Percentiles rank a stretch among this genome's conserved stretches.
Conservation (phyloP, 345 rosid species). For the Acer campestre region DNA sequence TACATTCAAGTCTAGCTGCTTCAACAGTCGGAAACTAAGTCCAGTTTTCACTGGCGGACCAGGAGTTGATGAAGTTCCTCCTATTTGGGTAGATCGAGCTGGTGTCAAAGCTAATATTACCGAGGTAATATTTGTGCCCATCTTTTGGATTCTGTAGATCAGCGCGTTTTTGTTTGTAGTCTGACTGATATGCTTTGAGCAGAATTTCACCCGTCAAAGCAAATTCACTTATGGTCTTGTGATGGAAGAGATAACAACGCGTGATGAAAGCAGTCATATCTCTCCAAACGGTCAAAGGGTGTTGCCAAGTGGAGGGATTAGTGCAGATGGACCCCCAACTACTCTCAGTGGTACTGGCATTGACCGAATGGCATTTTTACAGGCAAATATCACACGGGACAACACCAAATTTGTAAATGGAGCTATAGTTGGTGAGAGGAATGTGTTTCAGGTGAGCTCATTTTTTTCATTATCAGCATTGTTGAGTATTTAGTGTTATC, state of each 20-base stretch:
- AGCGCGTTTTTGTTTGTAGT: conserved; percentile 15
- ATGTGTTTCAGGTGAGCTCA: conserved; percentile 88
- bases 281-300: conserved; percentile 88
- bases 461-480: conserved; percentile 5
- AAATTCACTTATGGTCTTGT: conserved; percentile 97
- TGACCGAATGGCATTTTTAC: conserved; percentile 87
- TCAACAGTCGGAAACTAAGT: conserved; percentile 94
- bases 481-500: neutral
- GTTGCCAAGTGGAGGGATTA: conserved; percentile 95
- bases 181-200: conserved; percentile 23
- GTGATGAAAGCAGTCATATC: conserved; percentile 95
- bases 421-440: conserved; percentile 93
- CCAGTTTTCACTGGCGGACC: conserved; percentile 99
- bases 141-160: neutral
- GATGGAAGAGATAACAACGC: conserved; percentile 97
- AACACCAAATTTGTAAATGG: conserved; percentile 93
- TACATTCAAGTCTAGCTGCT: conserved; percentile 85
- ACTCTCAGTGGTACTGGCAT: conserved; percentile 98
- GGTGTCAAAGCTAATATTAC: conserved; percentile 92
- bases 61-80: conserved; percentile 96
- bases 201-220: conserved; percentile 99
- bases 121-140: conserved; percentile 55
- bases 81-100: conserved; percentile 99
- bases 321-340: conserved; percentile 99
- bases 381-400: conserved; percentile 96